A percentile compares a stretch with the other conserved stretches of the same genome.
These are phyloP conservation scores for Taphrina wiesneri DNA, from an alignment of 1,139 yeast species.

Conservation along the genomic window DNA sequence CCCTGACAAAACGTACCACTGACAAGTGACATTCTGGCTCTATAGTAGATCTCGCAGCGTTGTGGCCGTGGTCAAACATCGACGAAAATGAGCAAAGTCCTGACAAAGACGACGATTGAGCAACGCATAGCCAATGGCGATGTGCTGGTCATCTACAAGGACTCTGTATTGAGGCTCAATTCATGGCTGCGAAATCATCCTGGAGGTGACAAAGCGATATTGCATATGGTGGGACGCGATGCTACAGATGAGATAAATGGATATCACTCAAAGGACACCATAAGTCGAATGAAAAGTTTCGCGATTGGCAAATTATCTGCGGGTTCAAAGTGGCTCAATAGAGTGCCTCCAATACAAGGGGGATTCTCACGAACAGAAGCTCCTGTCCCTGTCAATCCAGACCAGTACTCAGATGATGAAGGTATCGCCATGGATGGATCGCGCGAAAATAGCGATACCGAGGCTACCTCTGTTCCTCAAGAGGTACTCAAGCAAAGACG, in stretches of 20 bases:
- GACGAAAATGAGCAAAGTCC: conserved; percentile 5
- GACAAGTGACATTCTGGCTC: neutral
- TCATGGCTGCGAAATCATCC: conserved; percentile 76
- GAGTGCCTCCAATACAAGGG: conserved; percentile 88
- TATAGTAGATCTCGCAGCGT: no score
- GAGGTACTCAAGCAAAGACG: neutral
- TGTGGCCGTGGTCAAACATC: no score
- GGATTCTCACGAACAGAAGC: conserved; percentile 48
- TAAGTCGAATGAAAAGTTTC: conserved; percentile 55
- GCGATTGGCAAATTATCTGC: conserved; percentile 58
- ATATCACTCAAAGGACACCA: conserved; percentile 65
- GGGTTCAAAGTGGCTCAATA: conserved; percentile 58
- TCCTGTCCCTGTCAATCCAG: neutral
- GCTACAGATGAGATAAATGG: conserved; percentile 87
- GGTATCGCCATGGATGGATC: conserved; percentile 29
- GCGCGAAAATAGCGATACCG: neutral
- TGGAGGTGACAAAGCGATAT: conserved; percentile 83
- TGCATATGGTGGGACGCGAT: conserved; percentile 83
- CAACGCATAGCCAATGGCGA: conserved; percentile 52
- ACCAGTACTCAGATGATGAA: conserved; percentile 24
- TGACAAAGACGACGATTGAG: conserved; percentile 7
- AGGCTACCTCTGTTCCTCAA: conserved; percentile 7
- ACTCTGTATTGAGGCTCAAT: conserved; percentile 63
- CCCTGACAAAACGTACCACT: neutral
- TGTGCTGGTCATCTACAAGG: conserved; percentile 65